These are phyloP conservation scores for Primulina tabacum DNA, from an alignment of 257 asterid genomes.

Conservation along the genomic window DNA sequence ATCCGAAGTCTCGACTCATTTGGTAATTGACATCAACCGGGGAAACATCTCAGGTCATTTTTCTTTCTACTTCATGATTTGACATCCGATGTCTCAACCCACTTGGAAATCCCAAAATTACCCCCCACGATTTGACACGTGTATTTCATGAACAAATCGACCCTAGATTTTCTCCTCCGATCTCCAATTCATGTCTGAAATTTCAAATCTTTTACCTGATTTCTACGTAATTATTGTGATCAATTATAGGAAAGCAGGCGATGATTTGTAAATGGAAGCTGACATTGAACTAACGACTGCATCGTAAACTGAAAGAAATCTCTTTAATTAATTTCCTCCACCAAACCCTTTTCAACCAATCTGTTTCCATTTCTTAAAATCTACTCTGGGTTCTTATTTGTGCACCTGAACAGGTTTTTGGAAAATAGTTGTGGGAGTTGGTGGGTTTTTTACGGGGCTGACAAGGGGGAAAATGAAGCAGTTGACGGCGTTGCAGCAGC, in stretches of 20 bases:
- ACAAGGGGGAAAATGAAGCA: conserved; percentile 48
- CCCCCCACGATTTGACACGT: conserved; percentile 19
- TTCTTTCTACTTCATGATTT: neutral
- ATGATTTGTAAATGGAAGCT: conserved; percentile 39
- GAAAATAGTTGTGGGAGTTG: conserved; percentile 21
- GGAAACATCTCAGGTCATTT: conserved; percentile 20
- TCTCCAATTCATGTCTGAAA: conserved; percentile 29
- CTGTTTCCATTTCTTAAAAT: conserved; percentile 35
- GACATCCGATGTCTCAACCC: no score
- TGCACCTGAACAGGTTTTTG: neutral
- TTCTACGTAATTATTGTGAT: conserved; percentile 17
- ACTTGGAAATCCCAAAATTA: conserved; percentile 9
- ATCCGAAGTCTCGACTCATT: conserved; percentile 28
- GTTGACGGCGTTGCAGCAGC: conserved; percentile 81
- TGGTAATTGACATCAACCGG: conserved; percentile 33
- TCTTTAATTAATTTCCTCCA: conserved; percentile 28
- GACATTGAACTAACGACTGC: conserved; percentile 39
- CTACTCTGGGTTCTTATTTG: conserved; percentile 21
- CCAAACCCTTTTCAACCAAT: conserved; percentile 16
- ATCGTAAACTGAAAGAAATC: conserved; percentile 61
- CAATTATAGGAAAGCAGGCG: conserved; percentile 11
- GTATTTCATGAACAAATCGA: conserved; percentile 15
- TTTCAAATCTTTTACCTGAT: conserved; percentile 14
- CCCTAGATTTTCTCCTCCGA: conserved; percentile 33
- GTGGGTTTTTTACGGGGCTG: conserved; percentile 21